Evolutionary conservation across 2,329 filamentous ascomycete genomes (phyloP).

Genomic region (Alternaria novae-zelandiae): DNA sequence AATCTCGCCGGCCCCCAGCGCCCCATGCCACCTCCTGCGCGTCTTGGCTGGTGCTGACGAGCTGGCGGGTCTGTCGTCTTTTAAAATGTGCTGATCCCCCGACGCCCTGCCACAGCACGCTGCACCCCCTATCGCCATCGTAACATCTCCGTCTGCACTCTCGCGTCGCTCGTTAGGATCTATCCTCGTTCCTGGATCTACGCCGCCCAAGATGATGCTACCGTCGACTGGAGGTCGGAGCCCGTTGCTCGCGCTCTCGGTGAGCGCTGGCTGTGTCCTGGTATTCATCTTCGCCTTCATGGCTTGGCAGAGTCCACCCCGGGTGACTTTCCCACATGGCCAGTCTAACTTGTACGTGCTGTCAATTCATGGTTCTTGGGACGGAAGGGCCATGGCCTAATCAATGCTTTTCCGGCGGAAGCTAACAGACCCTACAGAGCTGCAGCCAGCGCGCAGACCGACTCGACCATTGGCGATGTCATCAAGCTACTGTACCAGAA

Average conservation of each 20-base stretch:
- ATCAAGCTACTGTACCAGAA: conserved; percentile 41
- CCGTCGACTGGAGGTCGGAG: conserved; percentile 38
- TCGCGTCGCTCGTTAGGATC: conserved; percentile 15
- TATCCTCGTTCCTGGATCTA: conserved; percentile 3
- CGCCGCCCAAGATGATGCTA: conserved; percentile 36
- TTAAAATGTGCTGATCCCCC: conserved; percentile 35
- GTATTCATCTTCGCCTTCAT: conserved; percentile 45
- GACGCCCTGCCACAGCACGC: conserved; percentile 10
- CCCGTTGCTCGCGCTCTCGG: conserved; percentile 40
- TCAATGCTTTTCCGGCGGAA: background rate
- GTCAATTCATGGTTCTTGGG: background rate
- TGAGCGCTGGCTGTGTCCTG: conserved; percentile 38
- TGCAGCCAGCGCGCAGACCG: conserved; percentile 25
- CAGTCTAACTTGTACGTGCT: conserved; percentile 35
- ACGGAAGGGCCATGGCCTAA: background rate
- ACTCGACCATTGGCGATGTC: conserved; percentile 40
- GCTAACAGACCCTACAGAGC: conserved; percentile 30
- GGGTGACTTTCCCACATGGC: conserved; percentile 29
- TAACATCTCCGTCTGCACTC: conserved; percentile 2
- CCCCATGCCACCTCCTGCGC: conserved; percentile 23
- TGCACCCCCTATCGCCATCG: conserved; percentile 22
- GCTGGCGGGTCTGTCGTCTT: conserved; percentile 17
- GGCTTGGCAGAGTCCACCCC: conserved; percentile 41
- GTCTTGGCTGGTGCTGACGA: conserved; percentile 30
- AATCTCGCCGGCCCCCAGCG: conserved; percentile 29